Evolutionary conservation across 2,329 filamentous ascomycete genomes (phyloP).

Genomic region (Microsporum canis): DNA sequence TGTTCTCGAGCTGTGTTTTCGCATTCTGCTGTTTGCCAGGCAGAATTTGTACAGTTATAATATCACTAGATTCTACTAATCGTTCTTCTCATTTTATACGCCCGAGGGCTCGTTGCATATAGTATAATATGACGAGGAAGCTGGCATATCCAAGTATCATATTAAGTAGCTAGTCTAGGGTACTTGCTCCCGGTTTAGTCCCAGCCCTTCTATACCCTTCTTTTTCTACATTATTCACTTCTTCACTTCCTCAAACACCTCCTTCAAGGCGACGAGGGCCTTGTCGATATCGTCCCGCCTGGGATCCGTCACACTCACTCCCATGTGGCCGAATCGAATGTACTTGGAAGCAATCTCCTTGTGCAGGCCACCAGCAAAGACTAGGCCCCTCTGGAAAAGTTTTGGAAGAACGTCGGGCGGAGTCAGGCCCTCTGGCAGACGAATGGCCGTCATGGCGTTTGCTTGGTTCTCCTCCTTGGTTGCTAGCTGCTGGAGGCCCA

Average conservation of each 20-base stretch:
- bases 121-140: not conserved
- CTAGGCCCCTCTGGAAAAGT: conserved; percentile 72
- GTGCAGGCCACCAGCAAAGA: conserved; percentile 92
- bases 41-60: not conserved
- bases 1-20: not conserved
- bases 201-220: not conserved
- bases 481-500: conserved; percentile 82
- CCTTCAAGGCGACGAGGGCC: conserved; percentile 66
- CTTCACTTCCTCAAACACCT: conserved; percentile 62
- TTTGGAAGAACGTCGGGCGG: conserved; percentile 75
- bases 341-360: conserved; percentile 92
- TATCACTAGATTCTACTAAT: conserved; percentile 4
- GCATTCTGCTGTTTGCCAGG: not conserved
- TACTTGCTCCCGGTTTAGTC: too few relatives aligned
- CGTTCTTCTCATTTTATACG: not conserved
- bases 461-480: conserved; percentile 80
- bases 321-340: conserved; percentile 96
- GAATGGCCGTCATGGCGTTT: conserved; percentile 96
- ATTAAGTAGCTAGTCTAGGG: not conserved
- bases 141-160: not conserved
- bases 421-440: conserved; percentile 73
- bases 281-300: conserved; percentile 71
- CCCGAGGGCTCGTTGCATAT: not conserved
- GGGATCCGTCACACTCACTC: conserved; percentile 76
- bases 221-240: conserved; percentile 34